Percentiles rank a stretch among this genome's conserved stretches.
Conservation (phyloP, 257 asterid species). For the Lavandula angustifolia region DNA sequence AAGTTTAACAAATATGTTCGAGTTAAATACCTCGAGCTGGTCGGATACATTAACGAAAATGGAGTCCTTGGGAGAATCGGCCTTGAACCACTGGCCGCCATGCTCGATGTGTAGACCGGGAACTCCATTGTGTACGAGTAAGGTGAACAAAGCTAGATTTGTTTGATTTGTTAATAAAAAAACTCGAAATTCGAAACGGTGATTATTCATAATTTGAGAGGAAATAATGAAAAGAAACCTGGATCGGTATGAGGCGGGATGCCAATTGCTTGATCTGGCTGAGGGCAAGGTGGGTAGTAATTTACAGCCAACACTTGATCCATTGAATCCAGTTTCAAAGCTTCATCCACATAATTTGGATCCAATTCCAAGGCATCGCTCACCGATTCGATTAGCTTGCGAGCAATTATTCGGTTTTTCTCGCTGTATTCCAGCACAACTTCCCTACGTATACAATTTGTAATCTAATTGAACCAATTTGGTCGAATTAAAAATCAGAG, state of each 20-base stretch:
- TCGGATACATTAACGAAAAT: constrained; percentile 27
- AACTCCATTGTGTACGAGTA: too few relatives aligned
- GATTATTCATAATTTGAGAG: too few relatives aligned
- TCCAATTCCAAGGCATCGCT: neutral
- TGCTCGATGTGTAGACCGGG: too few relatives aligned
- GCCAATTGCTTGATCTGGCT: constrained; percentile 48
- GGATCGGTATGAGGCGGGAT: constrained; percentile 47
- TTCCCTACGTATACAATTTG: neutral
- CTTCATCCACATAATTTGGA: constrained; percentile 17
- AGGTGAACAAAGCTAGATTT: constrained; percentile 27
- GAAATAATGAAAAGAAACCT: constrained; percentile 34
- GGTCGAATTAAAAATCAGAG: too few relatives aligned
- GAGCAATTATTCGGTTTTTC: neutral
- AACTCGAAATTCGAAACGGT: too few relatives aligned
- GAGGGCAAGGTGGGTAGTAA: constrained; percentile 45
- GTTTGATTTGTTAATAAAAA: constrained; percentile 5
- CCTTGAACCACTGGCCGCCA: too few relatives aligned
- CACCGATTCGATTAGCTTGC: neutral
- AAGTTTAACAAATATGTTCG: too few relatives aligned
- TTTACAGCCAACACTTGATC: constrained; percentile 39
- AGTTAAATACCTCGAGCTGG: constrained; percentile 32
- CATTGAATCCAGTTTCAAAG: constrained; percentile 35
- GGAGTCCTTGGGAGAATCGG: too few relatives aligned
- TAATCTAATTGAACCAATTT: too few relatives aligned
- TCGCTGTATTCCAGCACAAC: constrained; percentile 1